phyloP scores from a whole-genome alignment of 169 alveolate species.

The Plasmodium gallinaceum region DNA sequence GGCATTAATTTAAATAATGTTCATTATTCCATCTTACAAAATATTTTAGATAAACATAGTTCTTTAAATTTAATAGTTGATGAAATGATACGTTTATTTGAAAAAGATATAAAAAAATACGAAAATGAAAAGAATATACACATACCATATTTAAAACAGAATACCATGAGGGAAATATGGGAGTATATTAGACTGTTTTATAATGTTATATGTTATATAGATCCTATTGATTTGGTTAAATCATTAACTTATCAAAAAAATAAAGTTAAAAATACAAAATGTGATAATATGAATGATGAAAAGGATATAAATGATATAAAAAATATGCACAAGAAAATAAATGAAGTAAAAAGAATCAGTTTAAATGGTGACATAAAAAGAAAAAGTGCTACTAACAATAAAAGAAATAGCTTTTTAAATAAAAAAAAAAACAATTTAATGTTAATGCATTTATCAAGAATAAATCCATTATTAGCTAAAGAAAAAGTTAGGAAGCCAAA shows the following conservation, averaged over 20 bases:
- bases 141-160: slow-evolving; percentile 54
- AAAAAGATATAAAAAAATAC: slow-evolving; percentile 57
- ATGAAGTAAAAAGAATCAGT: background rate
- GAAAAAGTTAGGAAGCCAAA: slow-evolving; percentile 60
- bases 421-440: slow-evolving; percentile 35
- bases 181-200: slow-evolving; percentile 59
- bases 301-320: background rate
- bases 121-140: slow-evolving; percentile 59
- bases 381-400: background rate
- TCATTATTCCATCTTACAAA: slow-evolving; percentile 44
- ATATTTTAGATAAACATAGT: slow-evolving; percentile 47
- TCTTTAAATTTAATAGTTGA: slow-evolving; percentile 37
- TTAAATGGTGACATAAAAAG: background rate
- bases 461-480: slow-evolving; percentile 65
- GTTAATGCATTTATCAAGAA: slow-evolving; percentile 57
- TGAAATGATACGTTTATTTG: slow-evolving; percentile 52
- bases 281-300: background rate
- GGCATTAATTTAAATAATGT: slow-evolving; percentile 33
- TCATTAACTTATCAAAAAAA: slow-evolving; percentile 39
- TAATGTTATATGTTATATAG: slow-evolving; percentile 54
- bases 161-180: slow-evolving; percentile 69
- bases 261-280: background rate
- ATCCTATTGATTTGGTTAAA: slow-evolving; percentile 67
- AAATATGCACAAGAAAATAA: background rate
- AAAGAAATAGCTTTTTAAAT: slow-evolving; percentile 18